Conservation (phyloP, 805 yeast genomes). For the Sungouiella thailandica region DNA sequence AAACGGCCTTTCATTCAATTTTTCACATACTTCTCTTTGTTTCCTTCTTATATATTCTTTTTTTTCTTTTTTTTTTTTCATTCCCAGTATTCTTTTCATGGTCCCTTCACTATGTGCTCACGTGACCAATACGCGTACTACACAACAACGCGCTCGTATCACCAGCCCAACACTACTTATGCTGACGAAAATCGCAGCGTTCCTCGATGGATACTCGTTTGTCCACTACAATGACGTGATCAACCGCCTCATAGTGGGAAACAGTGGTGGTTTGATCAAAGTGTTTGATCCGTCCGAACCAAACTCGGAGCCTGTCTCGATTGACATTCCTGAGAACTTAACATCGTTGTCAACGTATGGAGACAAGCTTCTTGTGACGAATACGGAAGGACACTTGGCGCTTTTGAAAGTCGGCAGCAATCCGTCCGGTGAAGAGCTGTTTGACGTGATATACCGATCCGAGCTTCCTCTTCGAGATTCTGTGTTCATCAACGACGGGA, state of each 20-base stretch:
- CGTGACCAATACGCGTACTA: too few relatives aligned
- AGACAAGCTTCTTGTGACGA: conserved; percentile 27
- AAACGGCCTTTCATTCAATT: too few relatives aligned
- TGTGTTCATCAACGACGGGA: conserved; percentile 56
- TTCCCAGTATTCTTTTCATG: too few relatives aligned
- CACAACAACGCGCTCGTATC: too few relatives aligned
- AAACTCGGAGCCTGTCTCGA: conserved; percentile 56
- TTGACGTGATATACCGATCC: conserved; percentile 41
- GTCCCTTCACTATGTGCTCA: too few relatives aligned
- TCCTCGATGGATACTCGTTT: conserved; percentile 37
- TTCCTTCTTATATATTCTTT: too few relatives aligned
- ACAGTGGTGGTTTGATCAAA: conserved; percentile 50
- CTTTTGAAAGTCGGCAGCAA: conserved; percentile 3
- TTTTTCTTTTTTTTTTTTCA: too few relatives aligned
- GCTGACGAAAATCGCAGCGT: conserved; percentile 28
- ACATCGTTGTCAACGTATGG: conserved; percentile 34
- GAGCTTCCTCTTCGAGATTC: conserved; percentile 48
- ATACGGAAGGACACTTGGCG: conserved; percentile 37
- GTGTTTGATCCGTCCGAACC: conserved; percentile 43
- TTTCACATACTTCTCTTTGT: too few relatives aligned
- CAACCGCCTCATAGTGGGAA: conserved; percentile 45
- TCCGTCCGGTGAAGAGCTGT: conserved; percentile 21
- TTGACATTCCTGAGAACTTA: conserved; percentile 46
- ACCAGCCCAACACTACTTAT: conserved; percentile 4
- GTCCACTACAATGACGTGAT: conserved; percentile 21